Evolutionary conservation across 1,284 basidiomycete genomes (phyloP), one percentile per base, ranked within the genome.

Genomic region (Apiotrichum mycotoxinovorans): DNA sequence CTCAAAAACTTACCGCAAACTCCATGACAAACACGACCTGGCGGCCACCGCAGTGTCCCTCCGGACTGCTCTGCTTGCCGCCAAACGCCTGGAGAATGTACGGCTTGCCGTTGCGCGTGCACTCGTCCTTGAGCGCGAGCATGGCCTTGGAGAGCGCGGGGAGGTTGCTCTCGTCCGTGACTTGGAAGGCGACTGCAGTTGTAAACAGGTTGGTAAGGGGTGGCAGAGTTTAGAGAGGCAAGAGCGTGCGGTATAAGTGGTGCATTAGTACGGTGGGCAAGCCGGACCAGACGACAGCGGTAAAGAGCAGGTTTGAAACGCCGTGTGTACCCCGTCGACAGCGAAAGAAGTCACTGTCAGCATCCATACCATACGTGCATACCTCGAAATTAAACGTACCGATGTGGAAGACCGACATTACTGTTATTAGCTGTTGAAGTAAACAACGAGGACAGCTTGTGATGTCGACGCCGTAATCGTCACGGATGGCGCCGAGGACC

Each of bases 1-100:
- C n/a, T n/a, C n/a, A n/a, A n/a, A n/a, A 38, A 65, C 69, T 51
- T 41, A 70, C 70, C 43, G 63, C 64, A 54, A 75, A 75, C 52
- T 72, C 69, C 58, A 71, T 57, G 11, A 75, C 26, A 52, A 73
- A 74, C 7, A 68, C 66, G n/a, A 72, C 63, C 48, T 72, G 59
- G 64, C 71, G 66, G 1, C 67, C 73, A 5, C 63, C 57, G 35
- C 73, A 60, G 12, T 54, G 43, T 0, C 67, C 69, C 58, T 76
- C 74, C 15, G 62, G 51, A 27, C 58, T 67, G 35, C 59, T 60
- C 63, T 75, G 73, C 52, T 64, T 66, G 1, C 74, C 74, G 35
- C 71, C 71, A 38, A 55, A 44, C 18, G 69, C 52, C 2, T 61
- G 62, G n/a, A 51, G 48, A 52, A 76, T 75, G 56, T 71, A 71